These are phyloP conservation scores for Phalaenopsis equestris DNA, from an alignment of 106 monocot genomes.

Conservation along the genomic window DNA sequence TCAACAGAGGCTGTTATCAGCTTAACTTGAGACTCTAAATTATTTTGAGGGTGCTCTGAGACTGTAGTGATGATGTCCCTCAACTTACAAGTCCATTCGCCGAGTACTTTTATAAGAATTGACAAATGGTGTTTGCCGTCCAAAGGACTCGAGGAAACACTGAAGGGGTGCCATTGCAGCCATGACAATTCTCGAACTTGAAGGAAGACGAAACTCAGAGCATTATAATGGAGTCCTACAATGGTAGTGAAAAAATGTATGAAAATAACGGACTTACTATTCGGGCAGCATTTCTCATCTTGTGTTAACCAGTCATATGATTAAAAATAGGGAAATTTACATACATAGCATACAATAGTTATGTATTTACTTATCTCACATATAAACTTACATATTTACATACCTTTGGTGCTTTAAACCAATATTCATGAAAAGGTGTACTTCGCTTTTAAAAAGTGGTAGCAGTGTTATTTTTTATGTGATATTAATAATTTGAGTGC, in stretches of 20 bases:
- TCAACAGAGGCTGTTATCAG: constrained; percentile 69
- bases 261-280: no score
- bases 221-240: constrained; percentile 64
- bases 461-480: no score
- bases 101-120: constrained; percentile 89
- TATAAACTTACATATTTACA: no score
- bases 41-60: constrained; percentile 21
- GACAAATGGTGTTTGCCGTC: constrained; percentile 64
- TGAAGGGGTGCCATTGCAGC: constrained; percentile 94
- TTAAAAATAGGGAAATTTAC: no score
- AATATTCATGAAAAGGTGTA: no score
- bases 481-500: no score
- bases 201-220: constrained; percentile 81
- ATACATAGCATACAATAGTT: no score
- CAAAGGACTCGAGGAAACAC: constrained; percentile 92
- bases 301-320: not conserved
- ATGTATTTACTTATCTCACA: no score
- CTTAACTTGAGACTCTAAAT: not conserved
- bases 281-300: no score
- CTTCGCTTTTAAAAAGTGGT: no score
- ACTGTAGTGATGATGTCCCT: constrained; percentile 26
- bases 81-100: constrained; percentile 71
- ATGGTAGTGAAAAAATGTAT: not conserved
- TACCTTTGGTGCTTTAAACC: no score
- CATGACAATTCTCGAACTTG: constrained; percentile 79